Base-by-base conservation (phyloP, 176 grass and related monocot genomes). In the Aegilops bicornis region DNA sequence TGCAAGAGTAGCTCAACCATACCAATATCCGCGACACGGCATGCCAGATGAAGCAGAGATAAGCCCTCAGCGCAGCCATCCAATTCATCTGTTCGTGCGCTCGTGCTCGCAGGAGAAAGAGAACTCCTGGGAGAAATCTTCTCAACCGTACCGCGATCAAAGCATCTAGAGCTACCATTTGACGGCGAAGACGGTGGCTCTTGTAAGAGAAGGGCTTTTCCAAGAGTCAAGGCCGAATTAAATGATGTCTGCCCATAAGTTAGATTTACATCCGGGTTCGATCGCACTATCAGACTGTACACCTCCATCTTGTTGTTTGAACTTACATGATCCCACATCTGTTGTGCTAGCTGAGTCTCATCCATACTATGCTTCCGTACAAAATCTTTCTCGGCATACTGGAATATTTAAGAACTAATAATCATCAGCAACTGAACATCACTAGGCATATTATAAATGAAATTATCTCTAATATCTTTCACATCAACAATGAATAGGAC, bases 1-100 rank as follows among this genome's bases (percentile, higher is more conserved):
- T 99, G 97, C 89, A 99, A 63, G 42, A 99, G 92, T 36, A 99
- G 91, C 69, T 99, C 97, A 88, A 97, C 88, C 97, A 99, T 97
- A 12, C 97, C 94, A 37, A 99, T 79, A 70, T 99, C 97, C 36
- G 77, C 92, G 25, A 86, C 86, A 13, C 83, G 84, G 58, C 97
- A 99, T 47, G 97, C 97, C 69, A 99, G 83, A 83, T 99, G 97
- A 82, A 99, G 89, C 82, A 99, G 79, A 48, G 94, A 91, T 60
- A 94, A 90, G 25, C 97, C 97, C 48, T 97, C 94, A 4, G 58
- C 69, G 47, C 24, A 86, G 19, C 91, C 97, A 62, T 86, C 91
- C 30, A 74, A 37, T 6, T 83, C 85, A 3, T 84, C 83, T 63
- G 66, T 83, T 10, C 77, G 69, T 1, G 83, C 94, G 63, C 73